Conservation (phyloP, 352 stramenopile genomes). For the Pythium pyrilobum region DNA sequence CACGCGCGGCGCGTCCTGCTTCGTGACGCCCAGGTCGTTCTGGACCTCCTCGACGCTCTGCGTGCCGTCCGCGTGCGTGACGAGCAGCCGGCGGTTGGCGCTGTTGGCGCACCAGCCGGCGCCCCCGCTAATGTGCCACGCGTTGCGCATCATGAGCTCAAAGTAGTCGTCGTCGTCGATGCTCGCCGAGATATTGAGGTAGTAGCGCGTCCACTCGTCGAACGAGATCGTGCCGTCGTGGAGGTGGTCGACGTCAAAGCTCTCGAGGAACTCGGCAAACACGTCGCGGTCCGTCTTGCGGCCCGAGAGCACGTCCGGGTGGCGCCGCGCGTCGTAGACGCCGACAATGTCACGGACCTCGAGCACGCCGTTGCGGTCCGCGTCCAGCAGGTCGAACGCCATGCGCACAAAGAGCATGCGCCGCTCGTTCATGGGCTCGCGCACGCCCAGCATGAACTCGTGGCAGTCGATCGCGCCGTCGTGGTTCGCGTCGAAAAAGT, state of each 20-base stretch:
- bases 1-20: slow-evolving; percentile 25
- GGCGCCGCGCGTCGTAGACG: slow-evolving; percentile 75
- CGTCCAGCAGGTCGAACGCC: slow-evolving; percentile 87
- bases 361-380: slow-evolving; percentile 63
- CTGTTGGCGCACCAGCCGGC: slow-evolving; percentile 51
- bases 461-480: slow-evolving; percentile 74
- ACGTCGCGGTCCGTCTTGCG: slow-evolving; percentile 74
- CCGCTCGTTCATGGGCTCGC: slow-evolving; percentile 76
- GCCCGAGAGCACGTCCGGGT: slow-evolving; percentile 79
- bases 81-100: slow-evolving; percentile 52
- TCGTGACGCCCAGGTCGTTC: slow-evolving; percentile 38
- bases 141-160: slow-evolving; percentile 90
- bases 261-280: slow-evolving; percentile 79
- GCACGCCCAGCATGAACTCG: slow-evolving; percentile 83
- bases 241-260: slow-evolving; percentile 51
- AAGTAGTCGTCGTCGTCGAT: slow-evolving; percentile 93
- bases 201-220: slow-evolving; percentile 81
- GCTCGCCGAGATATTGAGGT: slow-evolving; percentile 80
- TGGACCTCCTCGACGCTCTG: slow-evolving; percentile 40
- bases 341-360: slow-evolving; percentile 65
- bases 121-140: slow-evolving; percentile 60
- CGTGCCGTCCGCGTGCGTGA: slow-evolving; percentile 47
- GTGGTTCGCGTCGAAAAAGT: slow-evolving; percentile 85
- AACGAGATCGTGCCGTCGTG: slow-evolving; percentile 57
- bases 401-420: slow-evolving; percentile 76